Evolutionary conservation across 805 yeast genomes (phyloP), one percentile per base, ranked within the genome.

Genomic region (Lipomyces spencermartinsiae): DNA sequence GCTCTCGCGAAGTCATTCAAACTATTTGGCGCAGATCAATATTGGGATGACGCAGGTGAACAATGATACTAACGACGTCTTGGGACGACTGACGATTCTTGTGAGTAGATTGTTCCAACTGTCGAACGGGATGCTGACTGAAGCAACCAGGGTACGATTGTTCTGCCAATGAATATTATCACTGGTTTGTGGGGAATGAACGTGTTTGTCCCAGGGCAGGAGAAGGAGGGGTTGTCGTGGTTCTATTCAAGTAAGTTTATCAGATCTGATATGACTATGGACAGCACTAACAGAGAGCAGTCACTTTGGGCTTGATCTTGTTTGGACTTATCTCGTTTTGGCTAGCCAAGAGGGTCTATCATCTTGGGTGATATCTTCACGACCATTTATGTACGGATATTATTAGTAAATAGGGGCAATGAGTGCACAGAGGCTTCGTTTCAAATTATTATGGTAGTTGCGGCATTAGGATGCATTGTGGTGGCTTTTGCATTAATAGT

Each of bases 101-200:
- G 69, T 66, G 19, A 33, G 66, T 66, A n/a, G 49, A 16, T 43
- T n/a, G 7, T n/a, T 33, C 14, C 2, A 7, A 8, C 5, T 9
- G 25, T 16, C 14, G 19, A 56, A 1, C 57, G 64, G 10, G 39
- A 14, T 62, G 51, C 9, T 39, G 43, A 31, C 34, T 14, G 25
- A n/a, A 39, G 9, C 37, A 22, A 8, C 29, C 43, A 94, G 70
- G 99, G 98, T 84, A 92, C 98, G 0, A 92, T 95, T 65, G 97
- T 95, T 25, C 81, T 95, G 67, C 99, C 99, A 2, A 86, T 95
- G 86, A 95, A 95, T 76, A 92, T 95, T 64, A 89, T 95, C 29
- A 95, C 99, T 0, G 99, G 99, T 25, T 80, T 95, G 59, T 95
- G 98, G 98, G 99, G 99, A 65, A 95, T 95, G 99, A 95, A 95